Conservation (phyloP, 139 green algal species). For the Closterium sp. region DNA sequence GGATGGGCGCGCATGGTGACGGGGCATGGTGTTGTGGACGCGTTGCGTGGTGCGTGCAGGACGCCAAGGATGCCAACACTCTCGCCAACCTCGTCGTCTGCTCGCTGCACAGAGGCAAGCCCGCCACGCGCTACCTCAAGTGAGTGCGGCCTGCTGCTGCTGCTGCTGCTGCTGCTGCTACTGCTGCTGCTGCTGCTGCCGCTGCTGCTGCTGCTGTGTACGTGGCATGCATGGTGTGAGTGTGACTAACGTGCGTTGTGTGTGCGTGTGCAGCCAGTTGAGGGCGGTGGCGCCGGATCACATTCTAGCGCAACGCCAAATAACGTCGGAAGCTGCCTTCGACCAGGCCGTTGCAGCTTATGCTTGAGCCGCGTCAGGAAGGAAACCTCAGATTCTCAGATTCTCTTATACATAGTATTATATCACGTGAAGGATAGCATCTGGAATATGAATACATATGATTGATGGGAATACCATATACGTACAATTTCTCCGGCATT, state of each 20-base stretch:
- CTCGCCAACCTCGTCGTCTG: conserved; percentile 87
- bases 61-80: conserved; percentile 84
- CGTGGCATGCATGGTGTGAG: too few relatives aligned
- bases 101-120: conserved; percentile 83
- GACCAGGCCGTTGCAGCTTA: conserved; percentile 13
- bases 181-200: too few relatives aligned
- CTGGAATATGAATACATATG: too few relatives aligned
- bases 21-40: conserved; percentile 66
- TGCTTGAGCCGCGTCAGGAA: too few relatives aligned
- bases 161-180: too few relatives aligned
- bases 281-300: neutral
- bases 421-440: too few relatives aligned
- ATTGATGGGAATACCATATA: too few relatives aligned
- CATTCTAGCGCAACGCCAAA: neutral
- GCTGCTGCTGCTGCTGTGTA: too few relatives aligned
- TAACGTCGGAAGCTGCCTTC: neutral
- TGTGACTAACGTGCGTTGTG: too few relatives aligned
- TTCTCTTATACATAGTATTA: too few relatives aligned
- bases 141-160: conserved; percentile 3
- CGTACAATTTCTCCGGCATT: too few relatives aligned
- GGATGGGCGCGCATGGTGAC: conserved; percentile 55
- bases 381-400: too few relatives aligned
- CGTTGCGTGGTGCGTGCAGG: conserved; percentile 56
- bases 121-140: conserved; percentile 63
- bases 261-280: conserved; percentile 14